Conservation (phyloP, 2,329 filamentous ascomycete genomes). For the Cryphonectria nitschkei region DNA sequence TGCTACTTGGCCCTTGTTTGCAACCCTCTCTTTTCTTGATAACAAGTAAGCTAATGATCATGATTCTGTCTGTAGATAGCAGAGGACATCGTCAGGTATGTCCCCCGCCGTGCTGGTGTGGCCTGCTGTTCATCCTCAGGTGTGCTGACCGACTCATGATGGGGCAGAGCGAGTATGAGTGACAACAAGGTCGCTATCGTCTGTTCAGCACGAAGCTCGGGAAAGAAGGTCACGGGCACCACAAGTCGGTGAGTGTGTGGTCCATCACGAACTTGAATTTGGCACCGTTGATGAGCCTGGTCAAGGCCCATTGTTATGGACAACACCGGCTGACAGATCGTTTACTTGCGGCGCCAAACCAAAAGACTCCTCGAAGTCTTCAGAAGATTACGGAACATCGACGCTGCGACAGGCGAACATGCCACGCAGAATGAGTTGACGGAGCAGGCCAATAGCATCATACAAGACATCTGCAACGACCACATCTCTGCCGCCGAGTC, state of each 20-base stretch:
- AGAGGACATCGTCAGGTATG: conserved; percentile 69
- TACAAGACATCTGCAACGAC: conserved; percentile 80
- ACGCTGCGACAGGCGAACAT: conserved; percentile 55
- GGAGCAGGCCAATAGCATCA: conserved; percentile 71
- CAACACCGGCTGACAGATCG: conserved; percentile 7
- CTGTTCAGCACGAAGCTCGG: conserved; percentile 92
- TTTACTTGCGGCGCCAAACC: neutral
- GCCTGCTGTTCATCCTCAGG: conserved; percentile 25
- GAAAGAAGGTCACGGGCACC: conserved; percentile 92
- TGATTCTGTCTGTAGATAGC: conserved; percentile 54
- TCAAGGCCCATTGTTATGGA: neutral
- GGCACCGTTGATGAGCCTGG: neutral
- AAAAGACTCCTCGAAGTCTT: conserved; percentile 62
- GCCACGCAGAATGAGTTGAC: conserved; percentile 57
- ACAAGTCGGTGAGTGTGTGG: conserved; percentile 77
- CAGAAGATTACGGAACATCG: conserved; percentile 58
- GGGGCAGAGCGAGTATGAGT: conserved; percentile 59
- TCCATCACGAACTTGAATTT: neutral
- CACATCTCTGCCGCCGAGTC: conserved; percentile 74
- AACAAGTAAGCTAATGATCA: neutral
- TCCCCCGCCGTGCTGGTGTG: conserved; percentile 5
- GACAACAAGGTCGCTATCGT: conserved; percentile 84
- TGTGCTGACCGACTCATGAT: conserved; percentile 8
- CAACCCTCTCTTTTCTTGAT: neutral
- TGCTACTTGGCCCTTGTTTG: neutral